phyloP scores from a whole-genome alignment of 371 early-diverging fungal genomes.

The Mucor racemosus region DNA sequence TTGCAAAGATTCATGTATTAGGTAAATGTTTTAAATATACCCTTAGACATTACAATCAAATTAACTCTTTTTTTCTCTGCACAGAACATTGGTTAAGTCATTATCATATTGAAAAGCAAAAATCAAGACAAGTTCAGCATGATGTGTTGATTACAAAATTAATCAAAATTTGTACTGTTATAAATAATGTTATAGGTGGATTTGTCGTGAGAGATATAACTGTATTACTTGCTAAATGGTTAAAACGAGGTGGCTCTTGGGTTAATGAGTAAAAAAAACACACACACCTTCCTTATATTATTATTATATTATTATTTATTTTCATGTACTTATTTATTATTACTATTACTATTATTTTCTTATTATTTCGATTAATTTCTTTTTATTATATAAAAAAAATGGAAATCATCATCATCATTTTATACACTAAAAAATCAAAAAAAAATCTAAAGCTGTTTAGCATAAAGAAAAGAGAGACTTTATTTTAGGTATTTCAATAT shows the following conservation, averaged over 20 bases:
- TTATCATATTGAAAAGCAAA: conserved; percentile 32
- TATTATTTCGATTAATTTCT: background rate
- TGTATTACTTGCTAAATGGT: conserved; percentile 54
- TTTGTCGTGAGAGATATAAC: conserved; percentile 54
- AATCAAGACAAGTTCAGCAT: conserved; percentile 30
- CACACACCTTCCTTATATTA: background rate
- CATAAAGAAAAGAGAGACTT: background rate
- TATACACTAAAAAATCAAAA: background rate
- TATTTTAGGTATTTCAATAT: background rate
- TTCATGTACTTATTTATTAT: conserved; percentile 11
- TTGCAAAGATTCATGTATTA: conserved; percentile 43
- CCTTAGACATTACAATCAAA: no score
- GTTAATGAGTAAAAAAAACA: conserved; percentile 43
- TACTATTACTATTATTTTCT: conserved; percentile 6
- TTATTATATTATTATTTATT: conserved; percentile 10
- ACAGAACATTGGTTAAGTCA: conserved; percentile 46
- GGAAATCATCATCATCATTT: no score
- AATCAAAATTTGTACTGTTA: conserved; percentile 40
- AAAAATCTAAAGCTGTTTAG: background rate
- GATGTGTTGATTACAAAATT: conserved; percentile 39
- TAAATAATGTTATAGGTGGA: conserved; percentile 47
- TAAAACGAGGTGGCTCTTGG: conserved; percentile 56
- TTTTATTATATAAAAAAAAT: background rate
- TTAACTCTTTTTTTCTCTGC: background rate
- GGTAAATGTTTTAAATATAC: conserved; percentile 18